Base-by-base conservation (phyloP, 768 basidiomycete species). In the Mrakia blollopis region DNA sequence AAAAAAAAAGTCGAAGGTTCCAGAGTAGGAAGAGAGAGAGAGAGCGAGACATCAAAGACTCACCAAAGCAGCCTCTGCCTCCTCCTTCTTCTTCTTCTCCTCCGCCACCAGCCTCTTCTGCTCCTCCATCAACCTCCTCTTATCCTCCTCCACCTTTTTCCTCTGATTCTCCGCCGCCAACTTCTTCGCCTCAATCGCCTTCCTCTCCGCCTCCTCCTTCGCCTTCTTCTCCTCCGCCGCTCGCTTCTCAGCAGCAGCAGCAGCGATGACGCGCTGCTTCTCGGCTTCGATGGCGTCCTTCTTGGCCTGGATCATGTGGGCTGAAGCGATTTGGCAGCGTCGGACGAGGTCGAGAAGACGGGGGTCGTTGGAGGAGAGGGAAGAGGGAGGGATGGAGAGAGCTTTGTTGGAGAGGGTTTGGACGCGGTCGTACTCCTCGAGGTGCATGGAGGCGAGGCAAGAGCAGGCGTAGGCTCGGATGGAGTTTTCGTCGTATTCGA, bases 401-500 rank as follows among this genome's bases (percentile, higher is more conserved):
- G 60, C 60, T 61, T 32, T 61, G n/a, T 3, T 1, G 60, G 60
- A n/a, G 60, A 61, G 60, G 60, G 9, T 16, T n/a, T n/a, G n/a
- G n/a, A 32, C n/a, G 25, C n/a, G 60, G 9, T 28, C 9, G 60
- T 61, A 61, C 60, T 61, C 60, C 32, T 61, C 60, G n/a, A 61
- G 60, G n/a, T 61, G n/a, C n/a, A 61, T n/a, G 8, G 60, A 61
- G 60, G 60, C 60, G n/a, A 61, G 60, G 60, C 60, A 61, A 10
- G n/a, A 61, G 60, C 60, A 61, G 60, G 60, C 60, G 60, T 61
- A 61, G n/a, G 60, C 60, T 61, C 60, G 60, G n/a, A 25, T n/a
- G n/a, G 60, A n/a, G n/a, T n/a, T 61, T 14, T 61, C 60, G 60
- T 61, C 60, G 60, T 61, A 61, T 9, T 61, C 60, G 60, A 61